phyloP scores from a whole-genome alignment of 768 basidiomycete species.

The Termitomyces sp. region DNA sequence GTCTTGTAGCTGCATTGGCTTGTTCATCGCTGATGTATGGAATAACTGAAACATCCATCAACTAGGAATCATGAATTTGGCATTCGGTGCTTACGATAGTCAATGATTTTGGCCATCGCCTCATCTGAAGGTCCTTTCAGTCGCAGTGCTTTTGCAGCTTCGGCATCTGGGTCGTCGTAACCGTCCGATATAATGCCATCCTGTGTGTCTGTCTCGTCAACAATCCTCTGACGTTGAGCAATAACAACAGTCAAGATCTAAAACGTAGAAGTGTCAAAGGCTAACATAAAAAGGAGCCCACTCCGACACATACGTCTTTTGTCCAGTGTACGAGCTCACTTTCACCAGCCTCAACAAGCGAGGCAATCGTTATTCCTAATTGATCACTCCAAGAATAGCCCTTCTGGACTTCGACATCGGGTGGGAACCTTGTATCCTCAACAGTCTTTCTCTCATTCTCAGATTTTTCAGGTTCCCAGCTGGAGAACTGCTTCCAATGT shows the following conservation, averaged over 20 bases:
- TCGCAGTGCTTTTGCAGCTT: slow-evolving; percentile 13
- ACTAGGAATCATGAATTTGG: neutral
- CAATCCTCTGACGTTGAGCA: slow-evolving; percentile 49
- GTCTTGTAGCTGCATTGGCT: slow-evolving; percentile 70
- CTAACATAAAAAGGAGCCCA: neutral
- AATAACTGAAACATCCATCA: slow-evolving; percentile 43
- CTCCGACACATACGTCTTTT: slow-evolving; percentile 55
- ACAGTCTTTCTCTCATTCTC: slow-evolving; percentile 29
- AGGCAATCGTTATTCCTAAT: slow-evolving; percentile 77
- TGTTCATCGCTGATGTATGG: slow-evolving; percentile 71
- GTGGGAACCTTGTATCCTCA: slow-evolving; percentile 42
- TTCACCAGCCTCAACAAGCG: slow-evolving; percentile 63
- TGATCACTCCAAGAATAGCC: slow-evolving; percentile 88
- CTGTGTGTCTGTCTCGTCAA: slow-evolving; percentile 46
- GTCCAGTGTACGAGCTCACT: slow-evolving; percentile 70
- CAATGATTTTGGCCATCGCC: slow-evolving; percentile 61
- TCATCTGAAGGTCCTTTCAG: slow-evolving; percentile 55
- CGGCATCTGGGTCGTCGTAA: slow-evolving; percentile 14
- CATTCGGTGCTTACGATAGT: slow-evolving; percentile 57
- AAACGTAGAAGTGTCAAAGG: neutral
- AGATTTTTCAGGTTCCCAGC: slow-evolving; percentile 58
- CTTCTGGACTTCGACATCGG: slow-evolving; percentile 78
- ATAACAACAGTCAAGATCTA: slow-evolving; percentile 63
- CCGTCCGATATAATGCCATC: slow-evolving; percentile 29
- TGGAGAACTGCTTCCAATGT: slow-evolving; percentile 81